Evolutionary conservation across 2,329 filamentous ascomycete species (phyloP).

Genomic region (Aureobasidium sp.): DNA sequence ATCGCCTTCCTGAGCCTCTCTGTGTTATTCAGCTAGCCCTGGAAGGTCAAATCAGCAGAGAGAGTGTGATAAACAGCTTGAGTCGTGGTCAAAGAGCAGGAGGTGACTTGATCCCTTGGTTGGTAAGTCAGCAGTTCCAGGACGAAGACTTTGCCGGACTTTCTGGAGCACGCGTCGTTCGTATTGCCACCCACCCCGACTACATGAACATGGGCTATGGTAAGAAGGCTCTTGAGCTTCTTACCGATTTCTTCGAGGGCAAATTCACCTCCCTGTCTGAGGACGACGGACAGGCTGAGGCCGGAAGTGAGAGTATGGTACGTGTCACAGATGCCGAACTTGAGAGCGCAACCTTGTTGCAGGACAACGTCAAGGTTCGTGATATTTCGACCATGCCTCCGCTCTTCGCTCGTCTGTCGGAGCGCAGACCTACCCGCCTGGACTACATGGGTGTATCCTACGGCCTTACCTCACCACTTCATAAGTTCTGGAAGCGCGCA

Average conservation of each 20-base stretch:
- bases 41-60: slow-evolving; percentile 88
- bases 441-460: slow-evolving; percentile 97
- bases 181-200: slow-evolving; percentile 94
- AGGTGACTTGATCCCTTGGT: slow-evolving; percentile 93
- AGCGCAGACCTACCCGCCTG: slow-evolving; percentile 69
- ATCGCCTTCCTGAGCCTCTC: slow-evolving; percentile 80
- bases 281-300: slow-evolving; percentile 43
- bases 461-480: slow-evolving; percentile 76
- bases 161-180: slow-evolving; percentile 84
- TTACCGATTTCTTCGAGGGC: slow-evolving; percentile 89
- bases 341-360: slow-evolving; percentile 64
- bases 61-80: slow-evolving; percentile 84
- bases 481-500: slow-evolving; percentile 94
- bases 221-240: slow-evolving; percentile 75
- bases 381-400: slow-evolving; percentile 91
- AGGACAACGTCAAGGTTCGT: slow-evolving; percentile 82
- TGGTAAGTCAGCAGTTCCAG: slow-evolving; percentile 96
- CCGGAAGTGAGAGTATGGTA: slow-evolving; percentile 52
- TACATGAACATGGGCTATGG: slow-evolving; percentile 92
- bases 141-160: slow-evolving; percentile 93
- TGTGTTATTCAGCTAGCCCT: slow-evolving; percentile 92
- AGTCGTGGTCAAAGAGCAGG: slow-evolving; percentile 82
- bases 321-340: slow-evolving; percentile 79
- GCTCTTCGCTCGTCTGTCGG: slow-evolving; percentile 79
- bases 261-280: slow-evolving; percentile 84